Conservation (phyloP, 2,329 filamentous ascomycete species). For the Ascochyta pisi region DNA sequence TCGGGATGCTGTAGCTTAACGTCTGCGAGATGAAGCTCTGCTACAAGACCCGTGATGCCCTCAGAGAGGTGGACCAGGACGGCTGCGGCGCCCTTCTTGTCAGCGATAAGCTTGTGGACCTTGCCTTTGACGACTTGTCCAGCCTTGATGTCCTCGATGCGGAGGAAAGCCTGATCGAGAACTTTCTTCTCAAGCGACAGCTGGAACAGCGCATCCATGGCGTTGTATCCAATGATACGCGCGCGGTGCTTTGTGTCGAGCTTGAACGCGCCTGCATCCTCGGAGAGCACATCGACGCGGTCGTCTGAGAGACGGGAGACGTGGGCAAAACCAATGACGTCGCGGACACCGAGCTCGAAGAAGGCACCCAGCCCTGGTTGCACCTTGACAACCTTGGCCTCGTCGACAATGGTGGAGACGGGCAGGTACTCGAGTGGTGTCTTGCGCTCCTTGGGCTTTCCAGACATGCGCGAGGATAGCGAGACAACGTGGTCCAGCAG, state of each 20-base stretch:
- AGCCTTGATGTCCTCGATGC: conserved; percentile 87
- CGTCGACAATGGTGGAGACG: conserved; percentile 77
- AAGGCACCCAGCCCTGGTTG: conserved; percentile 83
- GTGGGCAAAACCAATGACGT: conserved; percentile 86
- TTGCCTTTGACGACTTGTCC: conserved; percentile 82
- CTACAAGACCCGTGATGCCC: conserved; percentile 86
- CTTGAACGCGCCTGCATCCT: conserved; percentile 78
- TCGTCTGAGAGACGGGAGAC: conserved; percentile 91
- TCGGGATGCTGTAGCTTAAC: conserved; percentile 88
- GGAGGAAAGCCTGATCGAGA: conserved; percentile 85
- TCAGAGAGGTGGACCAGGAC: conserved; percentile 85
- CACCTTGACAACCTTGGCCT: conserved; percentile 80
- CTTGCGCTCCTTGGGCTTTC: conserved; percentile 52
- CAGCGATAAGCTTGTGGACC: conserved; percentile 83
- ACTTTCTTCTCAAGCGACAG: conserved; percentile 83
- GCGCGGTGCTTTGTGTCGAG: conserved; percentile 79
- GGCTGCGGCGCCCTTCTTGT: conserved; percentile 77
- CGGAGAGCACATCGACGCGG: conserved; percentile 83
- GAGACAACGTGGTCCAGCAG: conserved; percentile 82
- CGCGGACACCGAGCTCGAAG: conserved; percentile 70
- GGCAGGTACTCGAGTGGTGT: conserved; percentile 68
- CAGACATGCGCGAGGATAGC: conserved; percentile 57
- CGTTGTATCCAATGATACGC: conserved; percentile 84
- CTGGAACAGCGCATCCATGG: conserved; percentile 83
- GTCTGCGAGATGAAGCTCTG: conserved; percentile 88